Evolutionary conservation across 129 eudicot species (phyloP), one percentile per base, ranked within the genome.

Genomic region (Centrapalus pauciflorus): DNA sequence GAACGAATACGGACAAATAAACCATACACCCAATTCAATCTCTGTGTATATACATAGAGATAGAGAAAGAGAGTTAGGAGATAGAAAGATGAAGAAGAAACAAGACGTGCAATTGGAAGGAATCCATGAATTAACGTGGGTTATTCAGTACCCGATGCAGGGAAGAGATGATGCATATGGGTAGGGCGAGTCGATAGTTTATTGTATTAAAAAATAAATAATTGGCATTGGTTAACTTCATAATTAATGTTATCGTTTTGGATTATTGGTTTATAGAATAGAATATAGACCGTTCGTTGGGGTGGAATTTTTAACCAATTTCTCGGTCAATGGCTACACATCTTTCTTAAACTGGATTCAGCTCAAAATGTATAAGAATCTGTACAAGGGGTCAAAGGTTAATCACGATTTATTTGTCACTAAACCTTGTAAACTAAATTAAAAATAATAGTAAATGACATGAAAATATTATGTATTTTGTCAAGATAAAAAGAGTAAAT

Each of bases 61-160:
- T 51, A 29, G 76, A 52, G 62, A 54, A 55, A 70, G 24, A 30
- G 68, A 25, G 77, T 48, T 3, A 35, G 70, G 23, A 24, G 30
- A 19, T 27, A 61, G 64, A 75, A 72, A 55, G 67, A 52, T 45
- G 57, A 25, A 55, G 71, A 56, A 63, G 68, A 61, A 64, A 66
- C 66, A 52, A 62, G 58, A 59, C 61, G 10, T 24, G 45, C 27
- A 78, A 50, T 60, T 65, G 65, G 3, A 66, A 12, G 76, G 74
- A 54, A 77, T 70, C 81, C 78, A 75, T 71, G 77, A 77, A 69
- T 59, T 72, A 70, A 82, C 83, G 79, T 78, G 84, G 84, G 84
- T 61, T 77, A 68, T 82, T 69, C 83, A 66, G 68, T 35, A 66
- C 74, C 73, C 70, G 63, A 64, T 55, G 71, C 65, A 50, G 69